phyloP scores from a whole-genome alignment of 257 asterid genomes.

The Nicotiana paniculata region DNA sequence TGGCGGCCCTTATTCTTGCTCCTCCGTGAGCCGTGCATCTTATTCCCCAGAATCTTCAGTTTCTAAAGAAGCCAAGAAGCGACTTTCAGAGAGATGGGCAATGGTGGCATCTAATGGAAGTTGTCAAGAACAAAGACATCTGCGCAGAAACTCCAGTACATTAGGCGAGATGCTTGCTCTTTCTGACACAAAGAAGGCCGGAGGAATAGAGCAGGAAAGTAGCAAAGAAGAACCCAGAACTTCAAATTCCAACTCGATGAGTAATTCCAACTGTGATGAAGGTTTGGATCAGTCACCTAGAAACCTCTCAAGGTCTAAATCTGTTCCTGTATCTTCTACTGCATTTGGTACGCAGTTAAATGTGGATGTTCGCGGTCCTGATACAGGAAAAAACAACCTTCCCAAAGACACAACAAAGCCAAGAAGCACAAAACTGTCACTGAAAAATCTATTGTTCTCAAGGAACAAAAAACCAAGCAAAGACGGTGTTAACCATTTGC shows the following conservation, averaged over 20 bases:
- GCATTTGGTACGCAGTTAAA: conserved; percentile 38
- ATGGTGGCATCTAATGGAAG: conserved; percentile 72
- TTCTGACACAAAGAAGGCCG: conserved; percentile 63
- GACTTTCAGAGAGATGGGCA: conserved; percentile 97
- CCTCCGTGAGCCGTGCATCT: conserved; percentile 82
- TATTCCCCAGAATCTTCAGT: conserved; percentile 94
- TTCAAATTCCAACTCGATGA: conserved; percentile 21
- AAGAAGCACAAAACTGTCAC: conserved; percentile 53
- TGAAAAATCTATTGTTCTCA: conserved; percentile 70
- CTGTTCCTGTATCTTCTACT: conserved; percentile 71
- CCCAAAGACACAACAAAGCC: conserved; percentile 40
- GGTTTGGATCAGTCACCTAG: conserved; percentile 35
- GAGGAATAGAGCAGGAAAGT: conserved; percentile 28
- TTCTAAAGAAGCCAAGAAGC: conserved; percentile 92
- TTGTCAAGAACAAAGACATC: conserved; percentile 59
- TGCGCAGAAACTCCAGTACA: conserved; percentile 73
- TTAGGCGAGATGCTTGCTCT: conserved; percentile 99
- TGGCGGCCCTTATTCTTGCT: conserved; percentile 72
- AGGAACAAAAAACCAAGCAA: conserved; percentile 54
- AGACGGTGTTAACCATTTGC: conserved; percentile 31
- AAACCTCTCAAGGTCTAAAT: conserved; percentile 75
- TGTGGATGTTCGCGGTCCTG: conserved; percentile 28
- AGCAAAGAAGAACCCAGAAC: conserved; percentile 30
- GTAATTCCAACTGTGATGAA: conserved; percentile 29
- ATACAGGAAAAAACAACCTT: conserved; percentile 28